These are phyloP conservation scores for Cystobasidium tubakii DNA, from an alignment of 768 basidiomycete genomes.

Conservation along the genomic window DNA sequence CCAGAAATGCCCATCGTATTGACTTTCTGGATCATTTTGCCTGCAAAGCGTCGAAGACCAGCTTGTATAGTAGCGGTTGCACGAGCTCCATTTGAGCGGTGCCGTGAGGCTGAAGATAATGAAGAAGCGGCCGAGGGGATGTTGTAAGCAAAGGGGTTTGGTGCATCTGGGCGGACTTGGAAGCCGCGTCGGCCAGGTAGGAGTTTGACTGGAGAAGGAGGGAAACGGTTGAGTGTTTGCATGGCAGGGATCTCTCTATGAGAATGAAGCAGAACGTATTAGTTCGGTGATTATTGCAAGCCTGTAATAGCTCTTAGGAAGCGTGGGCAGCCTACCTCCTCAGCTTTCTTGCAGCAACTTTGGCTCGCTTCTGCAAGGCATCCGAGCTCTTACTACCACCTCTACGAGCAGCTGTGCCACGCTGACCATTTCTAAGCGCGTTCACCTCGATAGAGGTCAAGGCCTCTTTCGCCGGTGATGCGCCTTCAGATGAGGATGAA, in stretches of 20 bases:
- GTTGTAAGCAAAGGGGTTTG: not conserved
- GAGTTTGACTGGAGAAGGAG: slow-evolving; percentile 33
- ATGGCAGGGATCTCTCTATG: not conserved
- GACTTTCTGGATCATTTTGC: slow-evolving; percentile 6
- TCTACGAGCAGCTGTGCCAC: not conserved
- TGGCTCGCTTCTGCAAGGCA: not conserved
- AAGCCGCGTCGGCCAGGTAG: slow-evolving; percentile 19
- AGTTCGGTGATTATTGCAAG: too few species aligned
- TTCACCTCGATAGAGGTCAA: slow-evolving; percentile 2
- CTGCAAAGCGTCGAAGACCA: slow-evolving; percentile 8
- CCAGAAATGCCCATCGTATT: slow-evolving; percentile 12
- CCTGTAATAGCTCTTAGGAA: too few species aligned
- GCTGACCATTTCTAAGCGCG: not conserved
- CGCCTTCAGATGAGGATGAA: not conserved
- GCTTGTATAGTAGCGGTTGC: slow-evolving; percentile 11
- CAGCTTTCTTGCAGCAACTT: not conserved
- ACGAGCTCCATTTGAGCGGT: not conserved
- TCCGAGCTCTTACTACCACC: not conserved
- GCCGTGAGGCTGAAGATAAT: not conserved
- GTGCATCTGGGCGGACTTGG: slow-evolving; percentile 22
- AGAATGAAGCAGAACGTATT: too few species aligned
- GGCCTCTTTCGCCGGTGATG: not conserved
- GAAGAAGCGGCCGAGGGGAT: not conserved
- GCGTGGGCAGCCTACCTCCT: not conserved
- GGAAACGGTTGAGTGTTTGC: not conserved